Evolutionary conservation across 2,329 filamentous ascomycete species (phyloP).

Genomic region (Cladosporium oxysporum): DNA sequence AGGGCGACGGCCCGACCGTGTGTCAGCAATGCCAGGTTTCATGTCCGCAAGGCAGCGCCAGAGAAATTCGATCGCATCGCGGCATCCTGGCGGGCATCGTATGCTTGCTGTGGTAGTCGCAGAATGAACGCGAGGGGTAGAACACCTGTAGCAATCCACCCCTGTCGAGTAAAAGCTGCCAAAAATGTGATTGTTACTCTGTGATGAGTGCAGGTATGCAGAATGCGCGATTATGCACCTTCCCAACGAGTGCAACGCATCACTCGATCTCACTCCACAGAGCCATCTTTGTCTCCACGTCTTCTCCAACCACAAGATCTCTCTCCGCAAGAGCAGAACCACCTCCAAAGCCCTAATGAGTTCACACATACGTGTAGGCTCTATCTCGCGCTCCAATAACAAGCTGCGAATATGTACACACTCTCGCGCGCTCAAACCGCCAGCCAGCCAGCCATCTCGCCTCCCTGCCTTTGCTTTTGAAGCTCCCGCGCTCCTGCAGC

Average conservation of each 20-base stretch:
- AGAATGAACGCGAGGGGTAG: conserved; percentile 12
- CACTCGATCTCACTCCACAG: background rate
- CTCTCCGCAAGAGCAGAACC: background rate
- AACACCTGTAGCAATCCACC: background rate
- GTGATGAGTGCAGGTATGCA: background rate
- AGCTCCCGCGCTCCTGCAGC: background rate
- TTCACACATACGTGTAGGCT: background rate
- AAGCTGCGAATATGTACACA: background rate
- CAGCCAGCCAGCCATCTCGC: background rate
- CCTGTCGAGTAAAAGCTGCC: background rate
- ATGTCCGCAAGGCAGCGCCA: background rate
- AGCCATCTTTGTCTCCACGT: background rate
- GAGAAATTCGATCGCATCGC: background rate
- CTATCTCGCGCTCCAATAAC: background rate
- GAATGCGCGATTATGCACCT: background rate
- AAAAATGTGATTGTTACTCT: background rate
- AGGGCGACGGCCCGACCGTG: background rate
- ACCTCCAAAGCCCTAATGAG: background rate
- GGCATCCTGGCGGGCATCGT: background rate
- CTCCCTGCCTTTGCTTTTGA: background rate
- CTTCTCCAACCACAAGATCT: background rate
- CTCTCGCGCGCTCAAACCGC: background rate
- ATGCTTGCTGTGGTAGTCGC: background rate
- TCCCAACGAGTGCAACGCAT: background rate
- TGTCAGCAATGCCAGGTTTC: background rate